Conservation (phyloP, 495 filamentous ascomycete species). For the Thermochaetoides thermophila region DNA sequence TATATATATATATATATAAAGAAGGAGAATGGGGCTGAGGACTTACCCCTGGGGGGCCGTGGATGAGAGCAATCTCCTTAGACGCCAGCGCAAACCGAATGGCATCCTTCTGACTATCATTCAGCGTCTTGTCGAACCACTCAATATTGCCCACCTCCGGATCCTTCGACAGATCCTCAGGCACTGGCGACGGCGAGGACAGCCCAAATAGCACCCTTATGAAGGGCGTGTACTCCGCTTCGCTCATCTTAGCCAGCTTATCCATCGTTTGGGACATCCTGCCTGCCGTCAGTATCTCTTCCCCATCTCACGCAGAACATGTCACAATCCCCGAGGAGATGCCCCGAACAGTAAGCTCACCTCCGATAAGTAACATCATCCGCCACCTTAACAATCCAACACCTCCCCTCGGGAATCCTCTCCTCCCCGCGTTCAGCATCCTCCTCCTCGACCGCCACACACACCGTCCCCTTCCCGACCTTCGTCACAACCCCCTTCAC, state of each 20-base stretch:
- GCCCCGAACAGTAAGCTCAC: constrained; percentile 23
- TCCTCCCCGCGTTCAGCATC: constrained; percentile 46
- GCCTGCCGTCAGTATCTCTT: background rate
- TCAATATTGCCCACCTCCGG: constrained; percentile 35
- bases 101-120: constrained; percentile 82
- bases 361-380: constrained; percentile 87
- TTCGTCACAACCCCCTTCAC: constrained; percentile 70
- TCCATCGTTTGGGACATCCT: constrained; percentile 88
- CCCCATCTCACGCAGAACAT: background rate
- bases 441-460: constrained; percentile 50
- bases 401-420: constrained; percentile 43
- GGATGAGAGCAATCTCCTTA: constrained; percentile 78
- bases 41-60: constrained; percentile 74
- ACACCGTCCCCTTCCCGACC: constrained; percentile 47
- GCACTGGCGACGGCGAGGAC: constrained; percentile 41
- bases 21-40: background rate
- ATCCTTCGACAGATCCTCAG: constrained; percentile 24
- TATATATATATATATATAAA: background rate
- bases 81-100: constrained; percentile 77
- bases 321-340: background rate
- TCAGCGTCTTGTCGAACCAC: constrained; percentile 68
- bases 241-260: constrained; percentile 54
- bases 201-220: constrained; percentile 75
- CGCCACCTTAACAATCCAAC: constrained; percentile 73
- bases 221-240: constrained; percentile 56